phyloP scores from a whole-genome alignment of 2,329 filamentous ascomycete species.

The Colletotrichum orbiculare region DNA sequence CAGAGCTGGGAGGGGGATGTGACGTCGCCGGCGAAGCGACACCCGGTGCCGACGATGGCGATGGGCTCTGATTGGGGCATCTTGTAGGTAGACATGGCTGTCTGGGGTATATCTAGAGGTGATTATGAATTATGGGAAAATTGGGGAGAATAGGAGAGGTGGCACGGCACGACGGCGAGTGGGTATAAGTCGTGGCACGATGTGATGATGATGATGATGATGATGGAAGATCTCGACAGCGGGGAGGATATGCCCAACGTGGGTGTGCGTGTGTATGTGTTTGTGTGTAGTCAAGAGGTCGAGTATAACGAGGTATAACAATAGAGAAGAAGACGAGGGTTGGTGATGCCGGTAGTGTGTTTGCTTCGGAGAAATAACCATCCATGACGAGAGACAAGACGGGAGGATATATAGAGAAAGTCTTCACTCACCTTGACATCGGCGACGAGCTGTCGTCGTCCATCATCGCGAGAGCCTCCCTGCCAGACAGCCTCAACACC shows the following conservation, averaged over 20 bases:
- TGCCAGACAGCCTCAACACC: constrained; percentile 19
- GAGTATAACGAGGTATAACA: constrained; percentile 14
- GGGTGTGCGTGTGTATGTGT: too few species aligned
- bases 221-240: not conserved
- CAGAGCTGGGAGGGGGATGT: constrained; percentile 49
- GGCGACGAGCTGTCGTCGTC: not conserved
- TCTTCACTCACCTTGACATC: not conserved
- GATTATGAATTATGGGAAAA: constrained; percentile 26
- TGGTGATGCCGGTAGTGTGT: not conserved
- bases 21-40: constrained; percentile 51
- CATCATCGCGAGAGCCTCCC: constrained; percentile 27
- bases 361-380: constrained; percentile 1
- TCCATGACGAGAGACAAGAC: constrained; percentile 2
- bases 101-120: constrained; percentile 26
- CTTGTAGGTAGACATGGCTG: constrained; percentile 36
- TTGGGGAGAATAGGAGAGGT: not conserved
- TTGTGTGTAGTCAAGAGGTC: not conserved
- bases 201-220: constrained; percentile 1
- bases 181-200: not conserved
- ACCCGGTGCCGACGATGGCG: constrained; percentile 53
- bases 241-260: not conserved
- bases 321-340: constrained; percentile 30
- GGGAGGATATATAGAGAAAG: constrained; percentile 28
- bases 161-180: not conserved
- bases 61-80: constrained; percentile 47